Conservation (phyloP, 306 rosid genomes). For the Alnus rubra region DNA sequence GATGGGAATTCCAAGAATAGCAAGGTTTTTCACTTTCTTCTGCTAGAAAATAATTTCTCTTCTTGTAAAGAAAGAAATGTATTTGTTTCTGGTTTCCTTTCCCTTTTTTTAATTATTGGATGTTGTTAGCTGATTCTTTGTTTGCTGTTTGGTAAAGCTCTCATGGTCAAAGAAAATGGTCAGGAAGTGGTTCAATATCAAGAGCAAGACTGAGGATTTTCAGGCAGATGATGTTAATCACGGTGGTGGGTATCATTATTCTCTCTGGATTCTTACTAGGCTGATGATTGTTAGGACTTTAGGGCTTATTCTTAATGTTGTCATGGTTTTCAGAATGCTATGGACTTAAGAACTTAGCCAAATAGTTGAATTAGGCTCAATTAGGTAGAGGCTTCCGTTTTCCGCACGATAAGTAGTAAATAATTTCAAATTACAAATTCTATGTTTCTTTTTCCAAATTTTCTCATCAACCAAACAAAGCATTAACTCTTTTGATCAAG, state of each 20-base stretch:
- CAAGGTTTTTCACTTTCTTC: slow-evolving; percentile 63
- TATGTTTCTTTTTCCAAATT: slow-evolving; percentile 5
- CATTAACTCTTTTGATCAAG: slow-evolving; percentile 9
- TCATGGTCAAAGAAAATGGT: slow-evolving; percentile 99
- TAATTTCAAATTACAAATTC: slow-evolving; percentile 18
- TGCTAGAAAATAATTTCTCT: background rate
- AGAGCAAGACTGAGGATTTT: slow-evolving; percentile 77
- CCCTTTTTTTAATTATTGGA: slow-evolving; percentile 18
- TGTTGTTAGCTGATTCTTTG: slow-evolving; percentile 45
- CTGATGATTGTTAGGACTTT: slow-evolving; percentile 5
- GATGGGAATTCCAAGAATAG: slow-evolving; percentile 87
- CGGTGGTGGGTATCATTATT: slow-evolving; percentile 62
- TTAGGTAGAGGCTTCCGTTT: background rate
- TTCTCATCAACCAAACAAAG: slow-evolving; percentile 40
- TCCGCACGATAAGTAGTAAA: slow-evolving; percentile 1
- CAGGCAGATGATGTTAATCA: slow-evolving; percentile 64
- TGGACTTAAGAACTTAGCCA: background rate
- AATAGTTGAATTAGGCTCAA: slow-evolving; percentile 18
- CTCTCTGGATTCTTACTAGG: slow-evolving; percentile 22
- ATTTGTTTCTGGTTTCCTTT: slow-evolving; percentile 27
- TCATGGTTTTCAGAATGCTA: background rate
- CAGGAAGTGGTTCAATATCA: slow-evolving; percentile 93
- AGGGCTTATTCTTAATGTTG: background rate
- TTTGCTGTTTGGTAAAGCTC: slow-evolving; percentile 70
- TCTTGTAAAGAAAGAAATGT: slow-evolving; percentile 24